These are phyloP conservation scores for Salvia sclarea DNA, from an alignment of 305 asterid genomes.

Conservation along the genomic window DNA sequence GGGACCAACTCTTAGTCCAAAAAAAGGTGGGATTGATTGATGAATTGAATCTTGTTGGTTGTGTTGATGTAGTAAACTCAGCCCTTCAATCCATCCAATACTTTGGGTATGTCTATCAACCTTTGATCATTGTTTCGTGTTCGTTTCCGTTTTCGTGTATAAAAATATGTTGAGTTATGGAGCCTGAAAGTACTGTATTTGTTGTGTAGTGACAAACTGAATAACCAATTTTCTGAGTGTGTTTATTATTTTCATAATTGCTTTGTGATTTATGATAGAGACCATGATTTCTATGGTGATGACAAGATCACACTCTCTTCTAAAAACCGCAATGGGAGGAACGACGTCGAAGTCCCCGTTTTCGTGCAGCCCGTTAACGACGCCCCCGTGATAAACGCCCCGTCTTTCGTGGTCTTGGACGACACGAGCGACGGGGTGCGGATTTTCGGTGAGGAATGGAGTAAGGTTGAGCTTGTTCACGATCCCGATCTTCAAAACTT, in stretches of 20 bases:
- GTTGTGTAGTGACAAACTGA: too few species aligned
- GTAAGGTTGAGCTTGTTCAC: conserved; percentile 44
- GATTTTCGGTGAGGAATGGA: conserved; percentile 48
- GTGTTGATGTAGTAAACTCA: conserved; percentile 60
- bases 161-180: background rate
- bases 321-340: conserved; percentile 66
- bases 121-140: background rate
- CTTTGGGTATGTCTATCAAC: conserved; percentile 73
- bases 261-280: conserved; percentile 45
- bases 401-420: conserved; percentile 60
- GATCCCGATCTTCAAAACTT: conserved; percentile 80
- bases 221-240: too few species aligned
- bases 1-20: conserved; percentile 47
- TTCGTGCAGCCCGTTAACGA: conserved; percentile 84
- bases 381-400: conserved; percentile 71
- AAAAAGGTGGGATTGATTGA: conserved; percentile 37
- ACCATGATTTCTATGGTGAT: conserved; percentile 66
- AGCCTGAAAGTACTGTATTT: too few species aligned
- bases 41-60: conserved; percentile 58
- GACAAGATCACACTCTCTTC: conserved; percentile 65
- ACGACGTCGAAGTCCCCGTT: conserved; percentile 61
- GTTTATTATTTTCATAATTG: too few species aligned
- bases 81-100: conserved; percentile 80
- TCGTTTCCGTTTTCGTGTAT: background rate
- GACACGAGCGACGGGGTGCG: conserved; percentile 49